Base-by-base conservation (phyloP, 2,329 filamentous ascomycete genomes). In the Ascomycota sp. region DNA sequence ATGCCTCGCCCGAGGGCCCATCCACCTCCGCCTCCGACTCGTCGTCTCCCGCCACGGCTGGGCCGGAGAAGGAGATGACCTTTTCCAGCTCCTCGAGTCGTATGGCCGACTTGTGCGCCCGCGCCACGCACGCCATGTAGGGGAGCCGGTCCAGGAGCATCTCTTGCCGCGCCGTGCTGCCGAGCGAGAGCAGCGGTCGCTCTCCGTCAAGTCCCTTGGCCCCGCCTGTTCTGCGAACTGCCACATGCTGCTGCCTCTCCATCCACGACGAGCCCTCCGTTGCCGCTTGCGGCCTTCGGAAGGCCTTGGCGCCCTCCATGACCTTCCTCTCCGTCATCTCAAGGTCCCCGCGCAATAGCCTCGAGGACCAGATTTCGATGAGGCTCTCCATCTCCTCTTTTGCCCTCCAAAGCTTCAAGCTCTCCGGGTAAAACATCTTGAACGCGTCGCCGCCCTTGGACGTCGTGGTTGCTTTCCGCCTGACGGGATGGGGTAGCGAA, bases 401-500 rank as follows among this genome's bases (percentile, higher is more conserved):
- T 32, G 72, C 66, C 35, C 75, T 67, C 82, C 85, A 93, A 8
- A 94, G 52, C 40, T 82, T 82, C 25, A 92, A 56, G 32, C 77
- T 82, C 0, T 73, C 73, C 0, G 89, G 89, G 44, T 89, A 98
- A 40, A 85, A 91, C 80, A 98, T 93, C 44, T 79, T 85, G 54
- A 74, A 75, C 1, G 77, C 67, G 43, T 83, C 79, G 24, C 41
- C 59, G 50, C 38, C 53, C 45, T 35, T 61, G 48, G 43, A 55
- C 41, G 45, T 42, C 44, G 56, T 40, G 43, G 49, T 44, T 41
- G 57, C 48, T 61, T 61, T 63, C n/a, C 73, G 65, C 47, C 80
- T 86, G 8, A 98, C 89, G 0, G 86, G 86, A 40, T 69, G 69
- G 2, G 89, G 89, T 2, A 98, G 63, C 8, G 73, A 75, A 47